Base-by-base conservation (phyloP, 2,329 filamentous ascomycete species). In the Sporothrix pseudoabietina region DNA sequence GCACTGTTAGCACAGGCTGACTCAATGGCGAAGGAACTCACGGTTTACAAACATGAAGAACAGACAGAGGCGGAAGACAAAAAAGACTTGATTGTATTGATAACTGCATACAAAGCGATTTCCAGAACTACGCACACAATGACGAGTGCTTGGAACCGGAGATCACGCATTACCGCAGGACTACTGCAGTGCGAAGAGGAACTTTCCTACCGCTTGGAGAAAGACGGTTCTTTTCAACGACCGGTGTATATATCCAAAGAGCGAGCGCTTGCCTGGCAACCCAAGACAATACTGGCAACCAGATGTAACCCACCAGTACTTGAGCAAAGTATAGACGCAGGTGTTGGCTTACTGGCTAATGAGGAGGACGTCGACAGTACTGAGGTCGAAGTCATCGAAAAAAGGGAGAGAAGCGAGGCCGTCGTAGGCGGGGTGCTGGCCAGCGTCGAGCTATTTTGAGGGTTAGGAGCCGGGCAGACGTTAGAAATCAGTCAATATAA, bases 361-460 rank as follows among this genome's bases (percentile, higher is more conserved):
- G 77, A 99, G 87, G 72, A 99, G 92, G 78, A 99, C 92, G 81
- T 99, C 96, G 77, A 99, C 94, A 1, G 94, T 97, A 83, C 95
- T 98, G 26, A 99, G 87, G 80, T 99, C 96, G 82, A 98, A 99
- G 80, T 98, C 94, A 81, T 99, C 96, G 82, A 98, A 99, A 84
- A 98, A 99, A 0, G 96, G 96, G 69, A 99, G 89, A 10, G 93
- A 92, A 2, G 94, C 93, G 75, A 98, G 90, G 52, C 96, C 96
- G 79, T 98, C 94, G 82, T 98, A 97, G 9, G 94, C 96, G 69
- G 96, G 94, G 82, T 99, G 96, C 84, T 98, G 95, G 69, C 96
- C 96, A 69, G 96, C 96, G 84, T 99, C 96, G 78, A 99, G 93
- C 94, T 97, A 80, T 73, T 77, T 6, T 69, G 73, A 72, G 66